Conservation (phyloP, 306 rosid genomes). For the Castanea crenata region DNA sequence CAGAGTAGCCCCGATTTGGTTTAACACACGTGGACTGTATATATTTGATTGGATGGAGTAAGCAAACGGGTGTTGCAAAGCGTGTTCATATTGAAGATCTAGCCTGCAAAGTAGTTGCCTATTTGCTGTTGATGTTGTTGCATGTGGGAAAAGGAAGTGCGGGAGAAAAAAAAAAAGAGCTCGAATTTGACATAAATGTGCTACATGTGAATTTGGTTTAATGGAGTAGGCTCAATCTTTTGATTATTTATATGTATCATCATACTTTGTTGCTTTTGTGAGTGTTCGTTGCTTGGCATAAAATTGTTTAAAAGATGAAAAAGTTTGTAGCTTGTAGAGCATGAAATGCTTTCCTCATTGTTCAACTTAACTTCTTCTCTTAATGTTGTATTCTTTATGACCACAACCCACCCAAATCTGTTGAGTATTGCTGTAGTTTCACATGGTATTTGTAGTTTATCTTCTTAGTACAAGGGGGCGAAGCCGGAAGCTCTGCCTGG, state of each 20-base stretch:
- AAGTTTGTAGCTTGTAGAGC: constrained; percentile 2
- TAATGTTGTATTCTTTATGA: neutral
- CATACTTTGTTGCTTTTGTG: constrained; percentile 22
- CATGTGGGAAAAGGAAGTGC: constrained; percentile 7
- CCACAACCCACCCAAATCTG: too few relatives aligned
- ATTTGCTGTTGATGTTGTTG: constrained; percentile 30
- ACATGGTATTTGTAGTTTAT: too few relatives aligned
- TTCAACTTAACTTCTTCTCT: neutral
- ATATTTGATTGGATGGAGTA: constrained; percentile 57
- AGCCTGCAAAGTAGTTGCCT: constrained; percentile 34
- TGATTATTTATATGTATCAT: constrained; percentile 19
- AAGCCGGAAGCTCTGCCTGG: too few relatives aligned
- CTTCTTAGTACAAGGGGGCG: too few relatives aligned
- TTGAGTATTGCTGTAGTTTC: too few relatives aligned
- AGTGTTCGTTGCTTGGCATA: constrained; percentile 8
- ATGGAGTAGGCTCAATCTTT: constrained; percentile 33
- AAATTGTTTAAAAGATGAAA: neutral
- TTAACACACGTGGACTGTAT: constrained; percentile 44
- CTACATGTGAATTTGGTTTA: constrained; percentile 39
- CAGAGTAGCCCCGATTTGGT: constrained; percentile 36
- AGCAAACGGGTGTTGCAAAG: constrained; percentile 34
- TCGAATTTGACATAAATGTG: constrained; percentile 32
- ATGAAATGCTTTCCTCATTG: neutral
- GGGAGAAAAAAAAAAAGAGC: neutral
- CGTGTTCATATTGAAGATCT: constrained; percentile 26